phyloP scores from a whole-genome alignment of 2,329 filamentous ascomycete species.

The Pseudogymnoascus sp. region DNA sequence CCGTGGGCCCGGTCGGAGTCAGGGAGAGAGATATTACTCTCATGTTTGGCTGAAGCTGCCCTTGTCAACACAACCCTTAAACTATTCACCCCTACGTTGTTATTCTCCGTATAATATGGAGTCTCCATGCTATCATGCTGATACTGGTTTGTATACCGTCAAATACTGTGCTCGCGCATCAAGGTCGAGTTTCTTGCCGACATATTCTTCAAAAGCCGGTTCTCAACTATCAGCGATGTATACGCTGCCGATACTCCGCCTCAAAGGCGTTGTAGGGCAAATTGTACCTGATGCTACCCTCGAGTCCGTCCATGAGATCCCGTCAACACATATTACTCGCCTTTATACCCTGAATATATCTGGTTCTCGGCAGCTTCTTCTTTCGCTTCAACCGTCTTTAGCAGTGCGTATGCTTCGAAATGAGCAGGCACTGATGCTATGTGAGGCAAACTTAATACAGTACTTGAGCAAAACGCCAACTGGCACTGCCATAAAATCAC shows the following conservation, averaged over 20 bases:
- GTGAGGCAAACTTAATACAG: constrained; percentile 22
- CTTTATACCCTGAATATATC: constrained; percentile 26
- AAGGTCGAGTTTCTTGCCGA: not conserved
- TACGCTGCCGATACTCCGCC: constrained; percentile 22
- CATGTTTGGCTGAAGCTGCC: constrained; percentile 4
- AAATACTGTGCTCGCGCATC: not conserved
- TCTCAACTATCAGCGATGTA: constrained; percentile 25
- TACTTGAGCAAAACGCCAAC: not conserved
- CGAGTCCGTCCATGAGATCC: constrained; percentile 23
- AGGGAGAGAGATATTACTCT: constrained; percentile 1
- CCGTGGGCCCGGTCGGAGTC: not conserved
- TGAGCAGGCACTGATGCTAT: constrained; percentile 23
- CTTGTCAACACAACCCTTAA: not conserved
- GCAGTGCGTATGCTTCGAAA: constrained; percentile 22
- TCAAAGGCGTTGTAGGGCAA: constrained; percentile 25
- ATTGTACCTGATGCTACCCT: constrained; percentile 22
- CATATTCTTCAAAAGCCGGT: constrained; percentile 18
- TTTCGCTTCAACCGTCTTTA: constrained; percentile 1
- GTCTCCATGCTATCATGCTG: not conserved
- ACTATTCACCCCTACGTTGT: not conserved
- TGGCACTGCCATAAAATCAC: not conserved
- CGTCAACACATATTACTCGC: constrained; percentile 25
- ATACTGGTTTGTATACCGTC: not conserved
- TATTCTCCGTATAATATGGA: constrained; percentile 3
- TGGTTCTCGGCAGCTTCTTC: constrained; percentile 21